These are phyloP conservation scores for Aegilops bicornis DNA, from an alignment of 176 grass and related monocot genomes.

Conservation along the genomic window DNA sequence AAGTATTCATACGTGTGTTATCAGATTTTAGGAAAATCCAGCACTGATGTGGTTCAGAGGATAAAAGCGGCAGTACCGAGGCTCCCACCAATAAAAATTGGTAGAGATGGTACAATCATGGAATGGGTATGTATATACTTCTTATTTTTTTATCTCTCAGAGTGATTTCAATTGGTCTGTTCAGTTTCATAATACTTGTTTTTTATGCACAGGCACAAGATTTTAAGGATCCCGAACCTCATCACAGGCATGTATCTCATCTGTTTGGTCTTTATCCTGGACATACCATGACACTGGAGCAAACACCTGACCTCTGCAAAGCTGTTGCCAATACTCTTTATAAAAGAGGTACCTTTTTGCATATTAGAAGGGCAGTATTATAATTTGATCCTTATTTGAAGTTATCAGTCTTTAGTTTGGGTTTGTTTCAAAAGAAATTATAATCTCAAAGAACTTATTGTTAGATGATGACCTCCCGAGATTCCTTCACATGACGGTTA, in stretches of 20 bases:
- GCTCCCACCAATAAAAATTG: conserved; percentile 69
- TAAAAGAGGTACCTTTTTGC: conserved; percentile 67
- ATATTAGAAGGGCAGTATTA: neutral
- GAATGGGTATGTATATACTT: conserved; percentile 68
- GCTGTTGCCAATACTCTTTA: conserved; percentile 78
- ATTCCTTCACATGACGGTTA: neutral
- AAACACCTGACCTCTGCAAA: conserved; percentile 84
- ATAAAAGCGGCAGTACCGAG: conserved; percentile 61
- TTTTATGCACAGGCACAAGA: conserved; percentile 53
- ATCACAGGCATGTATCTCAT: conserved; percentile 85
- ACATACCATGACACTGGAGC: conserved; percentile 67
- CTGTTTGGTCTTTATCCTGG: conserved; percentile 94
- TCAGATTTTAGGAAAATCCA: conserved; percentile 71
- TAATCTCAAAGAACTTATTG: neutral
- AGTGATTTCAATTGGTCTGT: neutral
- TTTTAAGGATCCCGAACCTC: conserved; percentile 83
- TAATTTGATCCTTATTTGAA: neutral
- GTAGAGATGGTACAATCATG: conserved; percentile 84
- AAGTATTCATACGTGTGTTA: conserved; percentile 7
- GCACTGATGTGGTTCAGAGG: conserved; percentile 54
- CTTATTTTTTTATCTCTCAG: conserved; percentile 14
- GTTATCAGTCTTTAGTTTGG: neutral
- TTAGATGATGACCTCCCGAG: neutral
- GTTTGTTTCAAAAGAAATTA: neutral
- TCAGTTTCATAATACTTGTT: conserved; percentile 6